Evolutionary conservation across 176 grass and related monocot genomes (phyloP).

Genomic region (Phyllostachys edulis): DNA sequence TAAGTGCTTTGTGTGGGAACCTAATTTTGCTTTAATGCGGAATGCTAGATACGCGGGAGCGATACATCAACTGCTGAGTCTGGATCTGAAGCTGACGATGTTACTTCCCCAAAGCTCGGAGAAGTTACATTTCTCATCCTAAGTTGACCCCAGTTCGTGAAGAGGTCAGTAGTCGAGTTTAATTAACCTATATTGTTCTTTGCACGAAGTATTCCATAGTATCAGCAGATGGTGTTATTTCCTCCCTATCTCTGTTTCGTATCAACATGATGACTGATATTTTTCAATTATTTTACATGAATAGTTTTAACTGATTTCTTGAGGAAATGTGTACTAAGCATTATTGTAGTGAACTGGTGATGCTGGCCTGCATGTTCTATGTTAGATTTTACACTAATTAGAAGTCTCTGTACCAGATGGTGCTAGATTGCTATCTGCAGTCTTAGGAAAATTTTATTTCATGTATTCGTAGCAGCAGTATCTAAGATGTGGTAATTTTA

Average conservation of each 20-base stretch:
- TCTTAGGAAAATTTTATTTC: neutral
- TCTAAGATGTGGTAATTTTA: neutral
- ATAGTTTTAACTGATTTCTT: neutral
- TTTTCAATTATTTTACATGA: neutral
- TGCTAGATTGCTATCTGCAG: neutral
- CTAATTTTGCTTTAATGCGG: slow-evolving; percentile 32
- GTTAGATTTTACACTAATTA: neutral
- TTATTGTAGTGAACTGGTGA: neutral
- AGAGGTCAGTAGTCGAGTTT: slow-evolving; percentile 58
- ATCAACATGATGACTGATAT: neutral
- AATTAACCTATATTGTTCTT: neutral
- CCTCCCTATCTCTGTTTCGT: neutral
- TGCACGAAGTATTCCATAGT: neutral
- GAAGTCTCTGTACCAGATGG: neutral
- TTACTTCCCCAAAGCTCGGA: slow-evolving; percentile 65
- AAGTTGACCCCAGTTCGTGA: slow-evolving; percentile 90
- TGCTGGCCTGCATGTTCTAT: neutral
- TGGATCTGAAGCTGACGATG: slow-evolving; percentile 91
- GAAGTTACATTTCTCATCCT: slow-evolving; percentile 64
- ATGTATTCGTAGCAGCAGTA: neutral
- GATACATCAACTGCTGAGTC: slow-evolving; percentile 95
- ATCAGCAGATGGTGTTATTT: neutral
- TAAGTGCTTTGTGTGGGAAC: neutral
- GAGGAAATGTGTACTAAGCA: neutral
- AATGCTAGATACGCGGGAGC: slow-evolving; percentile 59